A percentile compares a stretch with the other conserved stretches of the same genome.
These are phyloP conservation scores for Rhypophila decipiens DNA, from an alignment of 495 filamentous ascomycete genomes.

Conservation along the genomic window DNA sequence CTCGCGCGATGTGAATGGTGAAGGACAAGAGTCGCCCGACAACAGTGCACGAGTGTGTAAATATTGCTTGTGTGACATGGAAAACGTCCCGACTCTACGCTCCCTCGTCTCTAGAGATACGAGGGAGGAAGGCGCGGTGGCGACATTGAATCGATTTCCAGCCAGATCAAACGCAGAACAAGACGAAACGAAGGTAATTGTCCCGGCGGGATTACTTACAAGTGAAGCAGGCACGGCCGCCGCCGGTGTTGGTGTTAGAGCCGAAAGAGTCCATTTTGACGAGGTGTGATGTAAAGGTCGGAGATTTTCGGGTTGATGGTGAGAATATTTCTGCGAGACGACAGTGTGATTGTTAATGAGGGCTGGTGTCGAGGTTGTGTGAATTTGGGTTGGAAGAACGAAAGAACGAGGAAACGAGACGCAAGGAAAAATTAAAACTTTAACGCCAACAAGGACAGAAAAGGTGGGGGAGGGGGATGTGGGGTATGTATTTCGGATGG, in stretches of 20 bases:
- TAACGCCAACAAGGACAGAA: slow-evolving; percentile 3
- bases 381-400: slow-evolving; percentile 17
- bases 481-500: slow-evolving; percentile 15
- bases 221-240: slow-evolving; percentile 40
- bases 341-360: slow-evolving; percentile 12
- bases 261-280: slow-evolving; percentile 35
- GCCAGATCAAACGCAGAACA: slow-evolving; percentile 17
- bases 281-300: slow-evolving; percentile 5
- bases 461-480: slow-evolving; percentile 16
- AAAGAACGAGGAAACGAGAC: slow-evolving; percentile 11
- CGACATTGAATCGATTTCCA: background rate
- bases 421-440: background rate
- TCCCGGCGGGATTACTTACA: slow-evolving; percentile 33
- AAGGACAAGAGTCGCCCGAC: background rate
- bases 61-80: background rate
- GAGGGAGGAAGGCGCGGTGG: background rate
- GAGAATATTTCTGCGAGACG: slow-evolving; percentile 13
- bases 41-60: background rate
- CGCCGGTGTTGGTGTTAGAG: slow-evolving; percentile 29
- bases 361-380: slow-evolving; percentile 4
- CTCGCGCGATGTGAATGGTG: background rate
- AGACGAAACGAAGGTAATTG: slow-evolving; percentile 13
- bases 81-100: background rate
- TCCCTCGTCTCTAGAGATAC: background rate
- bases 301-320: background rate